Percentiles rank a stretch among this genome's conserved stretches.
These are phyloP conservation scores for Phanerodontia chrysosporium DNA, from an alignment of 768 basidiomycete species.

Conservation along the genomic window DNA sequence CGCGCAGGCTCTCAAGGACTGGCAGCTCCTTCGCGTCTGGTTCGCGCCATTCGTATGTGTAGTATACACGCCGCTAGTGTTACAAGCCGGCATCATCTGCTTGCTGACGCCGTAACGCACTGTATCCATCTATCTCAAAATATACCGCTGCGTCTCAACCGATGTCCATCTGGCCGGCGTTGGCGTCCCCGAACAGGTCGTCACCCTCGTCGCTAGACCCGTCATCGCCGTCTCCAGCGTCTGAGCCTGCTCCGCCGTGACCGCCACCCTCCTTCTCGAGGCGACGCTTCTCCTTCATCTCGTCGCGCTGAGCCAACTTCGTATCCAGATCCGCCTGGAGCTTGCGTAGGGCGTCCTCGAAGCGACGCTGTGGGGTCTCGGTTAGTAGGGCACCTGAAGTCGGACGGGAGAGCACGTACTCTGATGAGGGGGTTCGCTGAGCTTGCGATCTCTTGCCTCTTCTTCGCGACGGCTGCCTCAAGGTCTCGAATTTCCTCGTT, in stretches of 20 bases:
- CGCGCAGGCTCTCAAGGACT: constrained; percentile 59
- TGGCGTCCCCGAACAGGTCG: constrained; percentile 28
- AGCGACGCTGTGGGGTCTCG: constrained; percentile 61
- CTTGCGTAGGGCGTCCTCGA: constrained; percentile 90
- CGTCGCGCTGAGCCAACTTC: constrained; percentile 77
- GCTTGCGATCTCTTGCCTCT: constrained; percentile 75
- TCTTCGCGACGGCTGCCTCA: constrained; percentile 84
- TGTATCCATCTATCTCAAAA: neutral
- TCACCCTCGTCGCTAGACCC: constrained; percentile 29
- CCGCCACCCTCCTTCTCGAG: constrained; percentile 64
- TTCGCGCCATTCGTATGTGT: constrained; percentile 78
- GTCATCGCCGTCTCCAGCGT: constrained; percentile 28
- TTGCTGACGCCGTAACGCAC: neutral
- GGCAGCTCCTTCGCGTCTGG: constrained; percentile 80
- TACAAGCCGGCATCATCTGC: constrained; percentile 63
- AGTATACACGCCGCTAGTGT: constrained; percentile 69
- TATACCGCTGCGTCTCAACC: constrained; percentile 4
- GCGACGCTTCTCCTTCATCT: constrained; percentile 71
- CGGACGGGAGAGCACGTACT: constrained; percentile 33
- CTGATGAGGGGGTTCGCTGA: constrained; percentile 85
- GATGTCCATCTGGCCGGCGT: constrained; percentile 25
- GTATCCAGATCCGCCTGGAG: constrained; percentile 81
- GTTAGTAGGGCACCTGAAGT: neutral
- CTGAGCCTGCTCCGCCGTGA: constrained; percentile 30
- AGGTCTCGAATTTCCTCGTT: constrained; percentile 89